Evolutionary conservation across 768 basidiomycete genomes (phyloP), one percentile per base, ranked within the genome.

Genomic region (Russula foetens): DNA sequence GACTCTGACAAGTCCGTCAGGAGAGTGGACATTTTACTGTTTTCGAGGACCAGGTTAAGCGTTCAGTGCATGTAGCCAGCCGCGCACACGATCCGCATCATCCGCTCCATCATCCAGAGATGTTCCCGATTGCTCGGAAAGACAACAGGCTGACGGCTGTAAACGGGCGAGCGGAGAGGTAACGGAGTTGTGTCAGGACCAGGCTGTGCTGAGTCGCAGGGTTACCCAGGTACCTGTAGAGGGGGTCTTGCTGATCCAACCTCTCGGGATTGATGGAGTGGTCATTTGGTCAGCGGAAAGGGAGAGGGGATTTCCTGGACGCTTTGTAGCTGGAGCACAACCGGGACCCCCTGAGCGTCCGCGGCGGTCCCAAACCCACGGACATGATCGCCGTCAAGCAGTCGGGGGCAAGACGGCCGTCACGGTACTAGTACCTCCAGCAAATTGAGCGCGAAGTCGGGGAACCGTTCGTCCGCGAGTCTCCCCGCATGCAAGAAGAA

Each of bases 201-300:
- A 17, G 3, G 39, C 17, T 19, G 39, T 19, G 39, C 39, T 4
- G 39, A 19, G 35, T 11, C 8, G 35, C 9, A 11, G 14, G 14
- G 35, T 33, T 7, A 8, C 3, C 43, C 29, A 31, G n/a, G 48
- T 44, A 24, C 44, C 31, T 26, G 35, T 56, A 3, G 39, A 41
- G 39, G 50, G 14, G 9, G 14, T n/a, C 26, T 26, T 29, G 24
- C 44, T 52, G 49, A 61, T 50, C 60, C 60, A 61, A 56, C 15
- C 41, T 19, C n/a, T 35, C 60, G 60, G 60, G 55, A 41, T 11
- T 45, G 41, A 61, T 56, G 46, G 19, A 49, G 29, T 3, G n/a
- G 9, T 17, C 3, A 11, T 9, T 31, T 46, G 33, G 54, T 51
- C 48, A 56, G 54, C 49, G 21, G 21, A 45, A 14, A 31, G 39